Conservation (phyloP, 345 rosid genomes). For the Camelina laxa region DNA sequence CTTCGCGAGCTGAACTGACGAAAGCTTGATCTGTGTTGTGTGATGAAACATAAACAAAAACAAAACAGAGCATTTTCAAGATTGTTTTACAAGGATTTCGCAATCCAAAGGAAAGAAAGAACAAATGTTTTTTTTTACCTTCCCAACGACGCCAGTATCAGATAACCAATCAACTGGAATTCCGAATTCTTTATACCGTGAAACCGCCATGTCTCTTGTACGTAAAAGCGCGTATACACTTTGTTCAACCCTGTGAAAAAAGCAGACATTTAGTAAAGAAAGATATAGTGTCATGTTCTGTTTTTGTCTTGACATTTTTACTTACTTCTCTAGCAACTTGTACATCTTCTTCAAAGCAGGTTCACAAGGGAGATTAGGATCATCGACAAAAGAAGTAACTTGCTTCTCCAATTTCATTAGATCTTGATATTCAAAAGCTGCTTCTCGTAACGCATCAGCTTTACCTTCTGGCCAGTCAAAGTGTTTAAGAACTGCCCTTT, state of each 20-base stretch:
- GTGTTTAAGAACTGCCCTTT: constrained; percentile 97
- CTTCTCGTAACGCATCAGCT: constrained; percentile 95
- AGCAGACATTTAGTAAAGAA: constrained; percentile 17
- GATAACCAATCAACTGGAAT: constrained; percentile 86
- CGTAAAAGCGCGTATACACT: constrained; percentile 90
- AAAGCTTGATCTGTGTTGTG: constrained; percentile 82
- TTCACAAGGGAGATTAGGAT: constrained; percentile 82
- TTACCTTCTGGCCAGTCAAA: constrained; percentile 99
- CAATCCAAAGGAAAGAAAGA: constrained; percentile 4
- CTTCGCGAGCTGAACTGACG: constrained; percentile 91
- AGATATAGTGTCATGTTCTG: constrained; percentile 11
- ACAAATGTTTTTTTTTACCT: constrained; percentile 50
- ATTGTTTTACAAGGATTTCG: background rate
- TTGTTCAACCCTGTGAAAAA: constrained; percentile 71
- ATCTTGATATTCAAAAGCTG: constrained; percentile 97
- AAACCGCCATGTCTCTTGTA: constrained; percentile 93
- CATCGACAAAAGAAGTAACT: constrained; percentile 76
- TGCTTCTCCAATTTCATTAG: constrained; percentile 86
- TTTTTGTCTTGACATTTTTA: background rate
- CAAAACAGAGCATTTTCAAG: constrained; percentile 16
- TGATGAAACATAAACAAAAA: background rate
- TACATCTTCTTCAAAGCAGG: constrained; percentile 93
- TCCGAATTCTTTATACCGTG: constrained; percentile 84
- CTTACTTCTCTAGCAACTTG: constrained; percentile 94
- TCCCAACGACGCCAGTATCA: constrained; percentile 92